Percentiles rank a stretch among this genome's conserved stretches.
These are phyloP conservation scores for Euphrasia confusa DNA, from an alignment of 257 asterid genomes.

Conservation along the genomic window DNA sequence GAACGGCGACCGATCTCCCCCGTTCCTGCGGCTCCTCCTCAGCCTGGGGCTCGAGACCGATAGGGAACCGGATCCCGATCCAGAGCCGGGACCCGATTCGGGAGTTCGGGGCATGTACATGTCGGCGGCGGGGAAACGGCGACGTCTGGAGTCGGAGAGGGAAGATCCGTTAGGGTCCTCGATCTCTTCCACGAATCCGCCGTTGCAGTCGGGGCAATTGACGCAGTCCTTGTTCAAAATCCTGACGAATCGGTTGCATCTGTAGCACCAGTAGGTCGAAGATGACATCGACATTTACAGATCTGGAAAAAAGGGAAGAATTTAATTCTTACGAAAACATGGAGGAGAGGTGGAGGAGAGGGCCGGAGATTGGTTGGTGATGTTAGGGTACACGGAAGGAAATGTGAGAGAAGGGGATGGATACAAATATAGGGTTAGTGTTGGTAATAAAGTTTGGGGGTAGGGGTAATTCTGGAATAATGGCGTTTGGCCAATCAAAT, in stretches of 20 bases:
- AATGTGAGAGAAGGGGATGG: neutral
- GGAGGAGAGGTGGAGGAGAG: neutral
- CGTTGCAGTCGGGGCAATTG: slow-evolving; percentile 63
- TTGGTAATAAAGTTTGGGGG: neutral
- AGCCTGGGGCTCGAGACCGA: slow-evolving; percentile 49
- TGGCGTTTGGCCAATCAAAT: neutral
- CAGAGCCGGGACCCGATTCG: slow-evolving; percentile 36
- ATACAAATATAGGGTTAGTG: neutral
- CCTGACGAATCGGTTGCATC: slow-evolving; percentile 63
- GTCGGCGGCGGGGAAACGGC: slow-evolving; percentile 63
- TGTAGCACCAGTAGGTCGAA: slow-evolving; percentile 67
- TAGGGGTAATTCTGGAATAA: neutral
- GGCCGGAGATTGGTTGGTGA: neutral
- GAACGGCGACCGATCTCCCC: slow-evolving; percentile 77
- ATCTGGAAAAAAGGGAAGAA: neutral
- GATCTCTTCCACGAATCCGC: slow-evolving; percentile 69
- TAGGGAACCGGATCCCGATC: slow-evolving; percentile 27
- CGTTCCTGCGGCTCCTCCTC: slow-evolving; percentile 59
- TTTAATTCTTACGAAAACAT: neutral
- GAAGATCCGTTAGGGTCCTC: slow-evolving; percentile 46
- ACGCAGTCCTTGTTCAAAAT: slow-evolving; percentile 46
- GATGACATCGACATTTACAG: slow-evolving; percentile 27
- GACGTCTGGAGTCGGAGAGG: slow-evolving; percentile 49
- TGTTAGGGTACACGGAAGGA: neutral
- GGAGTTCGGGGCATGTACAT: slow-evolving; percentile 46